Evolutionary conservation across 495 filamentous ascomycete genomes (phyloP).

Genomic region (Cercophora scortea): DNA sequence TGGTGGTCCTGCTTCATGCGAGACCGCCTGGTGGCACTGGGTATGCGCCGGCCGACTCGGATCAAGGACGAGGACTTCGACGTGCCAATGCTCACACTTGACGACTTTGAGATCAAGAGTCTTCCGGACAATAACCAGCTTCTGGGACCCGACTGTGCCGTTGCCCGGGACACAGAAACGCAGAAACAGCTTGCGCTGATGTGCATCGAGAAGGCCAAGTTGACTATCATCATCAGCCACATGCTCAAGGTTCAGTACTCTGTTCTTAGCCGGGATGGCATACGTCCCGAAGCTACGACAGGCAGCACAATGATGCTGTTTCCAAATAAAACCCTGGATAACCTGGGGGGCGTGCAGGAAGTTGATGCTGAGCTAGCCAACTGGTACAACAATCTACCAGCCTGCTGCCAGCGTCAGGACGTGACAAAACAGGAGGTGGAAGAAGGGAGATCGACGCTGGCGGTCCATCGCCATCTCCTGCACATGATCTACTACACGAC

Average conservation of each 20-base stretch:
- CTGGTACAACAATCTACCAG: constrained; percentile 64
- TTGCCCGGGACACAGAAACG: constrained; percentile 54
- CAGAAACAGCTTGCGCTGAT: constrained; percentile 71
- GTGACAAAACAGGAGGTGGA: constrained; percentile 39
- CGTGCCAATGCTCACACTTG: constrained; percentile 74
- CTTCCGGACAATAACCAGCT: constrained; percentile 56
- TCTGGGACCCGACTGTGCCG: constrained; percentile 57
- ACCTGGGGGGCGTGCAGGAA: constrained; percentile 60
- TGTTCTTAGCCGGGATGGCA: constrained; percentile 73
- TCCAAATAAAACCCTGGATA: constrained; percentile 73
- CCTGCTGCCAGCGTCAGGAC: constrained; percentile 53
- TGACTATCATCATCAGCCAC: constrained; percentile 78
- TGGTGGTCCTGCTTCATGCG: constrained; percentile 95
- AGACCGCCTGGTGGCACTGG: constrained; percentile 78
- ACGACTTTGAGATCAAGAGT: constrained; percentile 72
- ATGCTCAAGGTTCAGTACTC: constrained; percentile 83
- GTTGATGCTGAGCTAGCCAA: constrained; percentile 67
- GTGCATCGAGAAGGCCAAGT: constrained; percentile 86
- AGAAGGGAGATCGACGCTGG: constrained; percentile 39
- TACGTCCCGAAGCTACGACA: constrained; percentile 57
- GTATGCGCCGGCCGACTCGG: constrained; percentile 80
- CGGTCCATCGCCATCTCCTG: constrained; percentile 67
- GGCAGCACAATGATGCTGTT: constrained; percentile 84
- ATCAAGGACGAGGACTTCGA: constrained; percentile 88
- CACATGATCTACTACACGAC: constrained; percentile 89